A percentile compares a stretch with the other conserved stretches of the same genome.
phyloP scores from a whole-genome alignment of 148 eudicot species.

The Vaccinium corymbosum region DNA sequence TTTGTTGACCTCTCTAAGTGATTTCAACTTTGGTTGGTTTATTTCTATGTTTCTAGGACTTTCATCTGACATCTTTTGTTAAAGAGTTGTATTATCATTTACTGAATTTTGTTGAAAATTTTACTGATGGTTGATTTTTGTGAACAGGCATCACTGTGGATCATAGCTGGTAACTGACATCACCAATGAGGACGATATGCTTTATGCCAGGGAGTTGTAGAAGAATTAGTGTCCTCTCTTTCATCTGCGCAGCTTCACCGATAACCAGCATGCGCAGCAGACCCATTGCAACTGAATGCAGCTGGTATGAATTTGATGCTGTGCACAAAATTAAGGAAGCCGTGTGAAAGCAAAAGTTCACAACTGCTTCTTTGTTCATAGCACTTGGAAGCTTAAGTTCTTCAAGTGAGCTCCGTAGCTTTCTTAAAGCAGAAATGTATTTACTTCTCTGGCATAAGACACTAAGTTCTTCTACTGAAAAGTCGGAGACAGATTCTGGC shows the following conservation, averaged over 20 bases:
- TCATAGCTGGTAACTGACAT: constrained; percentile 70
- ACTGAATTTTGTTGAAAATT: too few relatives aligned
- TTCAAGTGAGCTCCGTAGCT: constrained; percentile 37
- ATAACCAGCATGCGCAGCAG: constrained; percentile 51
- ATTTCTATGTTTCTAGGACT: neutral
- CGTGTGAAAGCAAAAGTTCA: constrained; percentile 47
- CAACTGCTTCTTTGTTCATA: constrained; percentile 12
- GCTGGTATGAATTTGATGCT: constrained; percentile 53
- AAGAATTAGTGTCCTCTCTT: constrained; percentile 64
- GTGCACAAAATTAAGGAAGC: constrained; percentile 64
- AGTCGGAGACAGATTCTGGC: constrained; percentile 6
- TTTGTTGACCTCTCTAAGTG: neutral
- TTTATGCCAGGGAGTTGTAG: constrained; percentile 54
- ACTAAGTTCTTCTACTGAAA: neutral
- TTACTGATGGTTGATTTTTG: neutral
- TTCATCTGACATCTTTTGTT: neutral
- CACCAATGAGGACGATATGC: constrained; percentile 66
- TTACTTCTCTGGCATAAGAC: constrained; percentile 16
- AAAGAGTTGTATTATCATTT: neutral
- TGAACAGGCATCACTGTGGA: constrained; percentile 47
- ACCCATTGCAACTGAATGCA: constrained; percentile 27
- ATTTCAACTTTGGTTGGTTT: neutral
- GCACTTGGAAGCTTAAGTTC: constrained; percentile 31
- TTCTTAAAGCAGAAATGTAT: constrained; percentile 33
- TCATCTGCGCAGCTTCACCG: constrained; percentile 75